These are phyloP conservation scores for Roridomyces roridus DNA, from an alignment of 768 basidiomycete species.

Conservation along the genomic window DNA sequence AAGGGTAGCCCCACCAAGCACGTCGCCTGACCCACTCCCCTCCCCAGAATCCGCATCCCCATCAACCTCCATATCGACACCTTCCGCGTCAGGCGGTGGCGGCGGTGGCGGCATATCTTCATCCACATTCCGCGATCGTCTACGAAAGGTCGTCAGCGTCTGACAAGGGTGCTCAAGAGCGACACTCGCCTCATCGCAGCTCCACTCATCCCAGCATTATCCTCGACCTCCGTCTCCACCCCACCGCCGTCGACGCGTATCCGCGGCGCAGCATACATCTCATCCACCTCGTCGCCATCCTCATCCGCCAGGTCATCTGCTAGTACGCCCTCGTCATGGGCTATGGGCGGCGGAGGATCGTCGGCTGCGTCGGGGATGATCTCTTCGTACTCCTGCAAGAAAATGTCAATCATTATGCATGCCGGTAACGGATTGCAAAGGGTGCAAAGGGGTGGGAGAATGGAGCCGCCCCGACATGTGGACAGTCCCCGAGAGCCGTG, in stretches of 20 bases:
- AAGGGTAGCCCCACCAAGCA: too few species aligned
- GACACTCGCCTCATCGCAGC: constrained; percentile 7
- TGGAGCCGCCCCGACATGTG: too few species aligned
- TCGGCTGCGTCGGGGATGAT: background rate
- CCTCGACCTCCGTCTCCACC: constrained; percentile 26
- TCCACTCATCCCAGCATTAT: constrained; percentile 7
- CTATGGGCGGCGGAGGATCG: background rate
- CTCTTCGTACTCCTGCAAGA: constrained; percentile 1
- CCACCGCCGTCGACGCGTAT: background rate
- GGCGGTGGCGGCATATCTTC: constrained; percentile 2
- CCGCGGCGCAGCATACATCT: background rate
- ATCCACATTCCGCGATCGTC: background rate
- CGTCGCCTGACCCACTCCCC: constrained; percentile 1
- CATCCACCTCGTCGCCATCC: constrained; percentile 22
- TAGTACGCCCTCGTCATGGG: constrained; percentile 17
- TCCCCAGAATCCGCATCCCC: constrained; percentile 7
- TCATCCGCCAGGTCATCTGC: constrained; percentile 22
- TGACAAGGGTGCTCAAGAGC: background rate
- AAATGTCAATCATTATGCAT: too few species aligned
- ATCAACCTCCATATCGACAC: constrained; percentile 14
- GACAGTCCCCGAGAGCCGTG: too few species aligned
- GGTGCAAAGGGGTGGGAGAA: background rate
- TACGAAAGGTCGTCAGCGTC: background rate
- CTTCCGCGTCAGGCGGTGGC: constrained; percentile 7
- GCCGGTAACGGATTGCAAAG: background rate